Conservation (phyloP, 75 land plant species). For the Gnetum montanum region DNA sequence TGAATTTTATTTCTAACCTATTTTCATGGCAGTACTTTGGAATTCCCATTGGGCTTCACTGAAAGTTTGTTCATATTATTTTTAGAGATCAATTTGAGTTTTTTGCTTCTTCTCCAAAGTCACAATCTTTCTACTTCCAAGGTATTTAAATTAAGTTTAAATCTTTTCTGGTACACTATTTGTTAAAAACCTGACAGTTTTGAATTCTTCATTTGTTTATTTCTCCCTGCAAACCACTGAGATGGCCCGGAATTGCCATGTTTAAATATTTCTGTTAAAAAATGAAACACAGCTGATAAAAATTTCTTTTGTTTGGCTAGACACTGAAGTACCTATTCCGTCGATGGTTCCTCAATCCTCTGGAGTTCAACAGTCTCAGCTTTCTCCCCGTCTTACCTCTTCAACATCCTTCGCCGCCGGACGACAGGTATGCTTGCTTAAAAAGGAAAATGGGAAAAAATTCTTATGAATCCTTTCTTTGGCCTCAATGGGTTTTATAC, state of each 20-base stretch:
- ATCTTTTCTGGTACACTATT: not conserved
- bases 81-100: not conserved
- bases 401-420: constrained; percentile 5
- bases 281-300: constrained; percentile 4
- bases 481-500: too few relatives aligned
- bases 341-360: constrained; percentile 2
- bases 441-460: too few relatives aligned
- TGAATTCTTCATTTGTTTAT: not conserved
- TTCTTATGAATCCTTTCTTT: too few relatives aligned
- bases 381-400: constrained; percentile 3
- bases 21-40: not conserved
- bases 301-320: not conserved
- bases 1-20: not conserved
- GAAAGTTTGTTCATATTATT: not conserved
- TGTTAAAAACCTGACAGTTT: not conserved
- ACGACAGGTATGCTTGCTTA: constrained; percentile 9
- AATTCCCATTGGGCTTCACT: not conserved
- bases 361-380: not conserved
- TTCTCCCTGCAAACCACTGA: not conserved
- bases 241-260: not conserved
- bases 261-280: not conserved
- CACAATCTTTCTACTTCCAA: constrained; percentile 8
- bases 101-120: not conserved
- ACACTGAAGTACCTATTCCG: constrained; percentile 11
- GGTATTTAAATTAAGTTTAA: constrained; percentile 2